Conservation (phyloP, 495 filamentous ascomycete species). For the Rhypophila decipiens region DNA sequence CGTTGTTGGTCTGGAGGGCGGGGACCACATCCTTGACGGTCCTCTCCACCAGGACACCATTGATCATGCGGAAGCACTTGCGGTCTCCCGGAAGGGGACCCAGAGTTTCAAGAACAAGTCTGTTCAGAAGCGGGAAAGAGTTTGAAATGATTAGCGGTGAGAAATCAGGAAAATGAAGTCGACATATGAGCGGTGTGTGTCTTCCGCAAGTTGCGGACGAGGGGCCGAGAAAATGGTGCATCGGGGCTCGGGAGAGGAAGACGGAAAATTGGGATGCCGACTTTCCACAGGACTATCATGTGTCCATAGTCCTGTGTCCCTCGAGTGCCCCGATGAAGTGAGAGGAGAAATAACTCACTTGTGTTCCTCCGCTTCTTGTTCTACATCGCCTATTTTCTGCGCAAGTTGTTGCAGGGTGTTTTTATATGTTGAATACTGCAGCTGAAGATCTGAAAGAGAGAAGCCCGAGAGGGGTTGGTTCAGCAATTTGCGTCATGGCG, state of each 20-base stretch:
- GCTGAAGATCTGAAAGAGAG: slow-evolving; percentile 70
- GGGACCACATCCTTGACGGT: slow-evolving; percentile 90
- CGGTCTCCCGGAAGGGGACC: slow-evolving; percentile 75
- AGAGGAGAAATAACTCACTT: slow-evolving; percentile 84
- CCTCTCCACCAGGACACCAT: slow-evolving; percentile 89
- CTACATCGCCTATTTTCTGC: slow-evolving; percentile 92
- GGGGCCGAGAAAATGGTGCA: too few species aligned
- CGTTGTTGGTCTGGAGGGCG: slow-evolving; percentile 86
- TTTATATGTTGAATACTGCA: slow-evolving; percentile 93
- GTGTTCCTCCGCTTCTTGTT: slow-evolving; percentile 95
- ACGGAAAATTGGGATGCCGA: neutral
- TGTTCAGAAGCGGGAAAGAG: slow-evolving; percentile 28
- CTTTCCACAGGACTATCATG: too few species aligned
- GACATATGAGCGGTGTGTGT: slow-evolving; percentile 41
- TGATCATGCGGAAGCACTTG: slow-evolving; percentile 98
- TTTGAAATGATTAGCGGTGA: slow-evolving; percentile 31
- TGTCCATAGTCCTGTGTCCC: too few species aligned
- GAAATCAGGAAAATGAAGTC: slow-evolving; percentile 5
- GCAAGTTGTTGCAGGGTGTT: slow-evolving; percentile 89
- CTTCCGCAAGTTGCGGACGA: too few species aligned
- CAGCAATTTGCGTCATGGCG: neutral
- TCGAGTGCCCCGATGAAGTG: too few species aligned
- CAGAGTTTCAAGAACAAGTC: slow-evolving; percentile 92
- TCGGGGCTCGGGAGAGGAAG: slow-evolving; percentile 4
- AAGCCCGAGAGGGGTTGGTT: neutral